Evolutionary conservation across 345 rosid species (phyloP), one percentile per base, ranked within the genome.

Genomic region (Turnera subulata): DNA sequence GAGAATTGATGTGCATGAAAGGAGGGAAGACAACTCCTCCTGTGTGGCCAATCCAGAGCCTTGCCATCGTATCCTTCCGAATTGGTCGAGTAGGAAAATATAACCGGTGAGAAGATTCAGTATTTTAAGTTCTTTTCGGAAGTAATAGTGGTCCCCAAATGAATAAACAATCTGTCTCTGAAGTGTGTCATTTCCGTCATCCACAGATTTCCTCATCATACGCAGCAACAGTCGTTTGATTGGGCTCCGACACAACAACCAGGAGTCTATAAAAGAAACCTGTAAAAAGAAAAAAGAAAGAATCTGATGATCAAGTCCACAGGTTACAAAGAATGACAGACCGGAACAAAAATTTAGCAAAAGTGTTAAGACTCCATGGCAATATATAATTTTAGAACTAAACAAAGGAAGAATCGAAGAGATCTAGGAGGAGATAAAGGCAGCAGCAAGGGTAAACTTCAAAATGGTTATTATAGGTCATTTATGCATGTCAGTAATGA

Each of bases 101-200:
- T 91, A 91, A 65, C 97, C 99, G 7, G 99, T 80, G 50, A 89
- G 90, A 78, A 93, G 96, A 78, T 93, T 93, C 66, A 87, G 66
- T 66, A 93, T 80, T 66, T 80, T 85, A 23, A 87, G 82, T 44
- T 85, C 87, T 73, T 89, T 93, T 22, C 99, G 64, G 67, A 93
- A 87, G 76, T 81, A 62, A 64, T 87, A 93, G 65, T 93, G 91
- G 73, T 93, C 95, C 23, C 96, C 97, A 51, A 93, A 93, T 6
- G 89, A 81, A 73, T 89, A 93, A 55, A 67, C 88, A 67, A 58
- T 62, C 73, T 84, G 88, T 73, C 79, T 85, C 65, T 79, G 83
- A 37, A 85, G 80, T 17, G 58, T 62, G 53, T 56, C 72, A 55
- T 76, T 76, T 66, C 58, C 71, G 24, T 59, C 76, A 35, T 53